phyloP scores from a whole-genome alignment of 495 filamentous ascomycete species.

The Alectoria sarmentosa region DNA sequence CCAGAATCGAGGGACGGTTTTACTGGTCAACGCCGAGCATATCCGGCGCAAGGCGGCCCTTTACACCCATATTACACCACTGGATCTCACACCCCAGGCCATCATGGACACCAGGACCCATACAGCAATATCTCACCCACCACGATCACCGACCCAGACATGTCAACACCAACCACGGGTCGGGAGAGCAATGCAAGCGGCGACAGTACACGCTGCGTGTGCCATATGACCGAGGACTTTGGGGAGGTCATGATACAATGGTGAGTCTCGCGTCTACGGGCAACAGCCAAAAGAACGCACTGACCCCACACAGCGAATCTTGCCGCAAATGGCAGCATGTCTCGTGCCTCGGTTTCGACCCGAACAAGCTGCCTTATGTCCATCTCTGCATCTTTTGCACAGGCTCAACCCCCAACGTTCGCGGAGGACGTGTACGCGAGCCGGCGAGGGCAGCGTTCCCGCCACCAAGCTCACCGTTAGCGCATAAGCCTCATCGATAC shows the following conservation, averaged over 20 bases:
- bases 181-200: slow-evolving; percentile 45
- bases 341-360: slow-evolving; percentile 64
- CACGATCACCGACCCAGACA: slow-evolving; percentile 57
- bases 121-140: slow-evolving; percentile 52
- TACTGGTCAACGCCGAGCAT: slow-evolving; percentile 7
- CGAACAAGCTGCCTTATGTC: slow-evolving; percentile 57
- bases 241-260: slow-evolving; percentile 78
- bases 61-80: slow-evolving; percentile 26
- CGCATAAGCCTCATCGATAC: slow-evolving; percentile 57
- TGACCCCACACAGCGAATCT: slow-evolving; percentile 55
- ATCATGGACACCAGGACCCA: slow-evolving; percentile 12
- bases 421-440: slow-evolving; percentile 57
- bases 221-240: slow-evolving; percentile 57
- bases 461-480: slow-evolving; percentile 51
- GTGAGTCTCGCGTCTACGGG: slow-evolving; percentile 36
- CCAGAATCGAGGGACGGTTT: slow-evolving; percentile 11
- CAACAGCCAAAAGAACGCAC: background rate
- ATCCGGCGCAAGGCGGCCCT: slow-evolving; percentile 11
- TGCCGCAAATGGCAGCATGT: slow-evolving; percentile 83
- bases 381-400: slow-evolving; percentile 79
- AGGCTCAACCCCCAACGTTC: slow-evolving; percentile 58
- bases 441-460: slow-evolving; percentile 39
- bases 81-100: slow-evolving; percentile 34
- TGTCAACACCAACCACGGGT: slow-evolving; percentile 59
- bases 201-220: slow-evolving; percentile 64